A percentile compares a stretch with the other conserved stretches of the same genome.
Evolutionary conservation across 73 alveolate genomes (phyloP).

Genomic region (Stentor coeruleus): DNA sequence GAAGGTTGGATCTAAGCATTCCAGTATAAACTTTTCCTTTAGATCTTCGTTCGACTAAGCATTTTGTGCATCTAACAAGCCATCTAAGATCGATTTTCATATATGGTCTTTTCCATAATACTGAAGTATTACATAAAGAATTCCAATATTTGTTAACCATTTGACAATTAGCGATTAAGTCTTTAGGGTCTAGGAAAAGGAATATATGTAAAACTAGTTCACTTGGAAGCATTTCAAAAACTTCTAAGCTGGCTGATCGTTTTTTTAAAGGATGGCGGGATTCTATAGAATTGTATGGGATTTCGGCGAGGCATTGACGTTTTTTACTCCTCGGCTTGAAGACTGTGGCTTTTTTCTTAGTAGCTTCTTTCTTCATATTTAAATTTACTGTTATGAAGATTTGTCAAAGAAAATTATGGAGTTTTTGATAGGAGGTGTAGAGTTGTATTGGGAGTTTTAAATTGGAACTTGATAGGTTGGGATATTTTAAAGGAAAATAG

Average conservation of each 20-base stretch:
- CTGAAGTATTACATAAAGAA: neutral
- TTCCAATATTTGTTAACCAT: neutral
- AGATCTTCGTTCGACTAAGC: slow-evolving; percentile 61
- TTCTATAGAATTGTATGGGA: neutral
- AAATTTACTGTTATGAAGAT: neutral
- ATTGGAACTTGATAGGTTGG: too few relatives aligned
- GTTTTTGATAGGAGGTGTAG: too few relatives aligned
- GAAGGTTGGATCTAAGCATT: slow-evolving; percentile 40
- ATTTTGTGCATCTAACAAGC: slow-evolving; percentile 31
- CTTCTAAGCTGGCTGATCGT: neutral
- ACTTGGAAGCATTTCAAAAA: slow-evolving; percentile 12
- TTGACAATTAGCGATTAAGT: neutral
- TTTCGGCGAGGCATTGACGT: slow-evolving; percentile 12
- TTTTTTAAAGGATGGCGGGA: neutral
- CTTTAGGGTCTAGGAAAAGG: neutral
- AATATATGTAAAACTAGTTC: neutral
- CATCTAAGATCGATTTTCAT: slow-evolving; percentile 30
- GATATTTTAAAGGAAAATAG: too few relatives aligned
- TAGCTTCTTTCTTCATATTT: slow-evolving; percentile 25
- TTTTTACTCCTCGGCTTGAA: neutral
- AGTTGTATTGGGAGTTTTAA: too few relatives aligned
- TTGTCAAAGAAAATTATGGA: too few relatives aligned
- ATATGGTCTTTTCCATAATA: slow-evolving; percentile 38
- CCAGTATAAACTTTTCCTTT: slow-evolving; percentile 68
- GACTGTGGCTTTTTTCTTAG: neutral